Conservation (phyloP, 306 rosid genomes). For the Vigna angularis region DNA sequence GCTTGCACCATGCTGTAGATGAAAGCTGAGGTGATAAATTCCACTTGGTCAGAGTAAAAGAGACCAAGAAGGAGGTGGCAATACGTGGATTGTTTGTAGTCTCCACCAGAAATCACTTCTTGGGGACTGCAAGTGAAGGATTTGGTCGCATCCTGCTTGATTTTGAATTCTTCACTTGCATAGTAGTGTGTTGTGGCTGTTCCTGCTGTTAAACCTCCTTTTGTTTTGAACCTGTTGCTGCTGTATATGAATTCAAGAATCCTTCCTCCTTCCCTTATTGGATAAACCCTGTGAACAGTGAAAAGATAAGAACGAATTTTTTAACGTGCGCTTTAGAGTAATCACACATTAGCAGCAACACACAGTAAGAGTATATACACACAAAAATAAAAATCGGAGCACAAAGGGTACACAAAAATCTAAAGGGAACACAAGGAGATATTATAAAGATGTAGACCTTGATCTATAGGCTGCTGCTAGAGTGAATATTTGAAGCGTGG, state of each 20-base stretch:
- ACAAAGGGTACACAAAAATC: background rate
- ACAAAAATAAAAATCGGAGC: too few relatives aligned
- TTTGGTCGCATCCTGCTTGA: constrained; percentile 75
- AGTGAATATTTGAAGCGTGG: constrained; percentile 88
- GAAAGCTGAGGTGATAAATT: constrained; percentile 83
- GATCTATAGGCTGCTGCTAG: constrained; percentile 89
- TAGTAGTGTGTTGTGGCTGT: constrained; percentile 96
- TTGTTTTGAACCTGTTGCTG: constrained; percentile 75
- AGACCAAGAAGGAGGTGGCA: constrained; percentile 95
- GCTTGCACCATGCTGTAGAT: constrained; percentile 84
- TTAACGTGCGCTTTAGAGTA: background rate
- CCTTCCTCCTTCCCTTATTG: constrained; percentile 78
- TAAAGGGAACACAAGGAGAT: background rate
- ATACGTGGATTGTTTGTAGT: constrained; percentile 78
- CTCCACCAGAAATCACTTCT: constrained; percentile 84
- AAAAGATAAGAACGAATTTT: background rate
- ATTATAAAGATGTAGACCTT: constrained; percentile 55
- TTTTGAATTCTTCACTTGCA: constrained; percentile 85
- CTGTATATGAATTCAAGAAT: constrained; percentile 87
- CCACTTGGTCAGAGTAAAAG: constrained; percentile 68
- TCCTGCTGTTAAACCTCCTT: constrained; percentile 79
- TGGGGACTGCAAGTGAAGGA: constrained; percentile 85
- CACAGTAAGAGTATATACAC: background rate
- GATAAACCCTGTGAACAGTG: constrained; percentile 61
- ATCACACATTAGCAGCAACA: background rate